Evolutionary conservation across 495 filamentous ascomycete species (phyloP).

Genomic region (Hypoxylon rickii): DNA sequence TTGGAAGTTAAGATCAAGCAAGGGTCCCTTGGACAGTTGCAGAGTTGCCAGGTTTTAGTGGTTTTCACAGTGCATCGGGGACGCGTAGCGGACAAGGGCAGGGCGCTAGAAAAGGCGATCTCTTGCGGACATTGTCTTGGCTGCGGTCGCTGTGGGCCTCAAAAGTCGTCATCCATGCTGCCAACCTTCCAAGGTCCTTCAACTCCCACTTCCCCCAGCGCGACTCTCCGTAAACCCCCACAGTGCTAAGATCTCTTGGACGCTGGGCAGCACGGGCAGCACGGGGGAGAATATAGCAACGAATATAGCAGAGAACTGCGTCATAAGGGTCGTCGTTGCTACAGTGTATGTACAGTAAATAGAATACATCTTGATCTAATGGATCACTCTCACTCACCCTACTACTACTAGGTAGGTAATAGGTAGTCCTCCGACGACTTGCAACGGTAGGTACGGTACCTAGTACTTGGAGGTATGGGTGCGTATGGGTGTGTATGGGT

Average conservation of each 20-base stretch:
- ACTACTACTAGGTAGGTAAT: no score
- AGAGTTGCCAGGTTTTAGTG: no score
- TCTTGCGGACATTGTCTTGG: conserved; percentile 5
- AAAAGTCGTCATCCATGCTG: conserved; percentile 21
- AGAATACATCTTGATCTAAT: conserved; percentile 10
- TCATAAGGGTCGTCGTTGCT: not conserved
- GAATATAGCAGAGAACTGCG: no score
- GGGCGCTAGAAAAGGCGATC: not conserved
- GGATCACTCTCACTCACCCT: no score
- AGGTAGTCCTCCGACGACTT: no score
- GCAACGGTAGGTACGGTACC: no score
- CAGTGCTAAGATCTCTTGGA: conserved; percentile 7
- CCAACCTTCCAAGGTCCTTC: no score
- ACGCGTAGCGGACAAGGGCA: not conserved
- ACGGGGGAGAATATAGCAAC: no score
- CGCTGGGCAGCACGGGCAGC: conserved; percentile 3
- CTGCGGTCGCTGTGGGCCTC: conserved; percentile 9
- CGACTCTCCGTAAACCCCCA: conserved; percentile 3
- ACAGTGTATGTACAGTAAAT: conserved; percentile 17
- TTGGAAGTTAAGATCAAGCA: conserved; percentile 18
- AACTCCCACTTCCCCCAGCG: not conserved
- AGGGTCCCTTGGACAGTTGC: not conserved
- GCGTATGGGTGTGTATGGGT: not conserved
- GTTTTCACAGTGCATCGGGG: no score
- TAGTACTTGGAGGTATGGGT: not conserved